Conservation (phyloP, 1,284 basidiomycete genomes). For the Cerioporus squamosus region DNA sequence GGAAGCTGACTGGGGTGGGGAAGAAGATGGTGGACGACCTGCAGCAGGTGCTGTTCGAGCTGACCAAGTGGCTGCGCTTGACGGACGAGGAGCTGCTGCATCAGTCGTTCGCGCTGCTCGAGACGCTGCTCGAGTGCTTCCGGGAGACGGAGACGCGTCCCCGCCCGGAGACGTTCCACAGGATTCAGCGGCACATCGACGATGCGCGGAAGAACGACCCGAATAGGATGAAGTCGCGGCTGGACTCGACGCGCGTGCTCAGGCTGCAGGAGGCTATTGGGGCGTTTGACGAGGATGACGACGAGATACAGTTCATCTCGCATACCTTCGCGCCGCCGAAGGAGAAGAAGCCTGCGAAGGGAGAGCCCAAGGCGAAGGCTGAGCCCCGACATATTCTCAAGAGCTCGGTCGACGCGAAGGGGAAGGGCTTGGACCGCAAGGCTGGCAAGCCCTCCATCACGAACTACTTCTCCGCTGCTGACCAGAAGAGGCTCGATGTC, state of each 20-base stretch:
- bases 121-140: constrained; percentile 77
- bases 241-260: constrained; percentile 60
- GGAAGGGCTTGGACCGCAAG: constrained; percentile 4
- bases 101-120: constrained; percentile 84
- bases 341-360: constrained; percentile 4
- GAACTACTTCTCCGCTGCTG: constrained; percentile 39
- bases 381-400: constrained; percentile 16
- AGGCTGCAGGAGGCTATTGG: constrained; percentile 63
- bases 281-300: constrained; percentile 63
- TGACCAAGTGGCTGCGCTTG: constrained; percentile 86
- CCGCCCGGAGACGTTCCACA: constrained; percentile 51
- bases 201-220: constrained; percentile 53
- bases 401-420: constrained; percentile 9
- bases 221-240: constrained; percentile 50
- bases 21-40: constrained; percentile 80
- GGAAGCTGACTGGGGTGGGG: constrained; percentile 53
- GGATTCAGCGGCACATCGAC: constrained; percentile 64
- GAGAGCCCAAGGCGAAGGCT: constrained; percentile 12
- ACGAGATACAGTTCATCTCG: constrained; percentile 42
- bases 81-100: constrained; percentile 89
- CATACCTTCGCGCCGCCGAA: constrained; percentile 21
- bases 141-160: constrained; percentile 58
- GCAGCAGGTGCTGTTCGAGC: constrained; percentile 76
- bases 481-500: constrained; percentile 36
- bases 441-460: constrained; percentile 26